Evolutionary conservation across 225 moss, liverwort and hornwort genomes (phyloP), one percentile per base, ranked within the genome.

Genomic region (Marchantia paleacea): DNA sequence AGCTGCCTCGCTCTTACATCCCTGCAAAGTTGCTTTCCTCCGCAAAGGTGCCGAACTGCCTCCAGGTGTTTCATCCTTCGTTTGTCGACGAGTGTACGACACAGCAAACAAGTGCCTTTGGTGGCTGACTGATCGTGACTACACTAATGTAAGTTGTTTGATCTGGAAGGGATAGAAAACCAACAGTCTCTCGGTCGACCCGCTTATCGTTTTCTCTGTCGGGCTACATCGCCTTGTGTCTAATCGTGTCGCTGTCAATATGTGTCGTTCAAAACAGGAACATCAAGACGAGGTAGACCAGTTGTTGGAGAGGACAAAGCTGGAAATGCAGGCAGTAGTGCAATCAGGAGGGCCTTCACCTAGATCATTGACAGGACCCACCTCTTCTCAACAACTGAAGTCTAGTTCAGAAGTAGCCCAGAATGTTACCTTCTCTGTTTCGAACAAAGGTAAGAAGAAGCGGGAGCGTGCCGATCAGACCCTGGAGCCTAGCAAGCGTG

Each of bases 261-360:
- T n/a, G n/a, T 39, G 39, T 39, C 39, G 39, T 39, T 5, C 39
- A 2, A 39, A 39, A 53, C 95, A 99, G 97, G 97, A 95, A 85
- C 97, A 92, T 82, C 97, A 97, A 82, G 93, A 95, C 87, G 97
- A 95, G 95, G 97, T 99, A 99, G 97, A 99, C 87, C 92, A 90
- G 85, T 84, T 99, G 80, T 79, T 99, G 95, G 95, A 95, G 88
- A 91, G 93, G 91, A 95, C 95, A 87, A 95, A 92, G 92, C 91
- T 92, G 95, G 97, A 99, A 90, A 99, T 99, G 97, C 97, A 99
- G 92, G 97, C 94, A 92, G 88, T 90, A 85, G 92, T 92, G 92
- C 97, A 91, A 64, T 89, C 95, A 83, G 97, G 93, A 90, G 95
- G 93, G 87, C 92, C 95, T 89, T 92, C 93, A 94, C 90, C 97